phyloP scores from a whole-genome alignment of 2,329 filamentous ascomycete genomes.

The Colletotrichum siamense region DNA sequence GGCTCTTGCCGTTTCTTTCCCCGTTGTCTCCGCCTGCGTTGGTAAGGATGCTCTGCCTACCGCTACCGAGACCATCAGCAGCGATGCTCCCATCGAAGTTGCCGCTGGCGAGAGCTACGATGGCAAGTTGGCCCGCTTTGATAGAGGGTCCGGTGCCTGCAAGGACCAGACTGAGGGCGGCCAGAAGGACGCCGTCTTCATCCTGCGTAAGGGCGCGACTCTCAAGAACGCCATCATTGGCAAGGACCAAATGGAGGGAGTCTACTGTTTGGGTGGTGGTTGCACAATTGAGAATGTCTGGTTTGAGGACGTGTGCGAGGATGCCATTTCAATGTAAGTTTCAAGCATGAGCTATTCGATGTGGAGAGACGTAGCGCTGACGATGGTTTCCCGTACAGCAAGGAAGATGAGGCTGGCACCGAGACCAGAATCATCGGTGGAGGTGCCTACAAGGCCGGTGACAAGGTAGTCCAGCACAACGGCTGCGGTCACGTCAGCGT shows the following conservation, averaged over 20 bases:
- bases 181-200: slow-evolving; percentile 48
- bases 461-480: slow-evolving; percentile 55
- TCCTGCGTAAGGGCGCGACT: slow-evolving; percentile 45
- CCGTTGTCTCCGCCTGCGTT: slow-evolving; percentile 27
- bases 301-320: slow-evolving; percentile 31
- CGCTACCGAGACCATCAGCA: slow-evolving; percentile 29
- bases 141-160: slow-evolving; percentile 46
- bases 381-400: background rate
- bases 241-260: slow-evolving; percentile 32
- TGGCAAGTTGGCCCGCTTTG: slow-evolving; percentile 39
- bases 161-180: slow-evolving; percentile 47
- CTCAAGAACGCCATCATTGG: slow-evolving; percentile 54
- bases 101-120: slow-evolving; percentile 34
- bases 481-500: slow-evolving; percentile 48
- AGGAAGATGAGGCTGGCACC: slow-evolving; percentile 19
- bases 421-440: slow-evolving; percentile 36
- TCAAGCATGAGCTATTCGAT: background rate
- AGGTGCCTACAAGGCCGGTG: slow-evolving; percentile 47
- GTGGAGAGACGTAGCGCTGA: background rate
- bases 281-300: slow-evolving; percentile 31
- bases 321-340: slow-evolving; percentile 28
- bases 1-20: slow-evolving; percentile 20
- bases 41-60: slow-evolving; percentile 32
- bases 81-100: slow-evolving; percentile 36
- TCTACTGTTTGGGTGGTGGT: slow-evolving; percentile 30